Conservation (phyloP, 345 rosid genomes). For the Salix exigua region DNA sequence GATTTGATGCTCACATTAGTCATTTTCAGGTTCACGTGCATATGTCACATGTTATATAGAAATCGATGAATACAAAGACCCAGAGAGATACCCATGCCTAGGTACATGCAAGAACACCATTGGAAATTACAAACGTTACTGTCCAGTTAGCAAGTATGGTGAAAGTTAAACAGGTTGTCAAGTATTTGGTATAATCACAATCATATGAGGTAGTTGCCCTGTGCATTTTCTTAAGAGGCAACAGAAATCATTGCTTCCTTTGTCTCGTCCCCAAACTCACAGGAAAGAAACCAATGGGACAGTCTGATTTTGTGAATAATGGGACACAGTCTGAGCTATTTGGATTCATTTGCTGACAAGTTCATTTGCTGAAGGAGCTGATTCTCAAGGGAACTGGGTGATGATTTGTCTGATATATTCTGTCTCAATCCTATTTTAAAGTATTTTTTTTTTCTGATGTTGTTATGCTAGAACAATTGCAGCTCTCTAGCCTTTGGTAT, state of each 20-base stretch:
- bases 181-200: neutral
- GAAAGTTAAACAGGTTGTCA: conserved; percentile 15
- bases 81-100: neutral
- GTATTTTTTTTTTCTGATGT: no score
- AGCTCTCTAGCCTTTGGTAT: no score
- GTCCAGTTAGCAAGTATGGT: conserved; percentile 21
- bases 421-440: no score
- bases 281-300: neutral
- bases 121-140: conserved; percentile 11
- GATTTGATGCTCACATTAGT: neutral
- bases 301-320: no score
- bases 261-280: neutral
- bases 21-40: no score
- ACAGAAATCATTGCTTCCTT: neutral
- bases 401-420: no score
- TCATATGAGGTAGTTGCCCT: no score
- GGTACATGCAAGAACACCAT: conserved; percentile 8
- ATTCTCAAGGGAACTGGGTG: no score
- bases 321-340: no score
- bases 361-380: no score
- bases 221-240: neutral
- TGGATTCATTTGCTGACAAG: no score
- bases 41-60: neutral
- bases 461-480: no score
- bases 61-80: conserved; percentile 12